These are phyloP conservation scores for Oryza australiensis DNA, from an alignment of 176 grass and related monocot genomes.

Conservation along the genomic window DNA sequence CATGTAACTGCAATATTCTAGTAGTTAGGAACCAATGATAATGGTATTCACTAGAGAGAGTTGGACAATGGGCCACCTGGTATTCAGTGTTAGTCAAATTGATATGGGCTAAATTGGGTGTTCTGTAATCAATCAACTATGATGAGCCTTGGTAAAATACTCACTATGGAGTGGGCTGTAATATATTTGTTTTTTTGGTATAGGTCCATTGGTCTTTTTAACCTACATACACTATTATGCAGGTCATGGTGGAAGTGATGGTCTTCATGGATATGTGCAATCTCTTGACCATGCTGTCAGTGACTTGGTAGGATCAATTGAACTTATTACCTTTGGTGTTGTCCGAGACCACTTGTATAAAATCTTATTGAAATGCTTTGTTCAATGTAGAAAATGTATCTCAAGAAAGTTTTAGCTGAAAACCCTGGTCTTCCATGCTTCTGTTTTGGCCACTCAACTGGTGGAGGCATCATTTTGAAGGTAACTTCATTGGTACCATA, in stretches of 20 bases:
- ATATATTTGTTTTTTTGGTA: background rate
- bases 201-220: background rate
- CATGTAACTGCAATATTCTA: background rate
- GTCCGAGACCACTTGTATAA: background rate
- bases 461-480: slow-evolving; percentile 87
- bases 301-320: slow-evolving; percentile 62
- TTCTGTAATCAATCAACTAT: background rate
- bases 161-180: background rate
- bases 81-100: background rate
- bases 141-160: background rate
- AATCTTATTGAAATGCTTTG: background rate
- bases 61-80: background rate
- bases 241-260: slow-evolving; percentile 93
- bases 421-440: slow-evolving; percentile 77
- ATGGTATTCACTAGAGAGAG: background rate
- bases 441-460: slow-evolving; percentile 92
- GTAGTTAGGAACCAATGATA: background rate
- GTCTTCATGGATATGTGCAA: slow-evolving; percentile 91
- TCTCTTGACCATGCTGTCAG: slow-evolving; percentile 77
- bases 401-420: slow-evolving; percentile 66
- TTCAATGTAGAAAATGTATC: slow-evolving; percentile 69
- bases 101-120: background rate
- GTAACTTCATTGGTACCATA: slow-evolving; percentile 28
- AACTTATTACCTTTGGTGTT: background rate
- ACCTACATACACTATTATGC: slow-evolving; percentile 26